Base-by-base conservation (phyloP, 169 alveolate species). In the Amoebophrya sp. region DNA sequence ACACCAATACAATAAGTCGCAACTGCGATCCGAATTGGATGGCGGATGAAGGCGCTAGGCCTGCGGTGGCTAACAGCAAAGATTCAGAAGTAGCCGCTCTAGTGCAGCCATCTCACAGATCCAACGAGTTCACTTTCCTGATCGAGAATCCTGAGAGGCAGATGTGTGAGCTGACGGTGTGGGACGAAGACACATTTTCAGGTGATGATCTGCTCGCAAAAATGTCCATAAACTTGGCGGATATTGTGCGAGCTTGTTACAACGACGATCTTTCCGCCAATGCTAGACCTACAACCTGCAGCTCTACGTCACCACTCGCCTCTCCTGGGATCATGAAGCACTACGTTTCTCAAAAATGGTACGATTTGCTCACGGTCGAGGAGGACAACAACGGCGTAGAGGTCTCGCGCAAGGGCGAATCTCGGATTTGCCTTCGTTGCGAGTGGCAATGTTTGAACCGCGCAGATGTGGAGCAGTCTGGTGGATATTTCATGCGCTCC, bases 381-480 rank as follows among this genome's bases (percentile, higher is more conserved):
- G 33, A 65, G 36, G 26, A 29, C 10, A 65, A 65, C 38, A 1
- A 6, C 83, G 83, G 83, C 2, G 36, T 1, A 29, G 83, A 65
- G 83, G 2, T 65, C 83, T 1, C n/a, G 36, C n/a, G 3, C 2
- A 6, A 18, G 33, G 83, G 26, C 10, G 0, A 1, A 0, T 1
- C 83, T 10, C 83, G 83, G 3, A 6, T 65, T 6, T 26, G 18
- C 38, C 83, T 65, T 6, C 83, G 83, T 10, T 65, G 83, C 83
- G 83, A 65, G 83, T 65, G 83, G 83, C 83, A 65, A 36, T 65
- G 39, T 29, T 29, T 65, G 83, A 36, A 65, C 26, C 83, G 83
- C 26, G 83, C 83, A 10, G n/a, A 10, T 18, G 26, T 26, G 33
- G 83, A 65, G n/a, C 83, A 36, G 2, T 29, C 18, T 29, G 83